Percentiles rank a stretch among this genome's conserved stretches.
phyloP scores from a whole-genome alignment of 306 rosid genomes.

The Castanea mollissima region DNA sequence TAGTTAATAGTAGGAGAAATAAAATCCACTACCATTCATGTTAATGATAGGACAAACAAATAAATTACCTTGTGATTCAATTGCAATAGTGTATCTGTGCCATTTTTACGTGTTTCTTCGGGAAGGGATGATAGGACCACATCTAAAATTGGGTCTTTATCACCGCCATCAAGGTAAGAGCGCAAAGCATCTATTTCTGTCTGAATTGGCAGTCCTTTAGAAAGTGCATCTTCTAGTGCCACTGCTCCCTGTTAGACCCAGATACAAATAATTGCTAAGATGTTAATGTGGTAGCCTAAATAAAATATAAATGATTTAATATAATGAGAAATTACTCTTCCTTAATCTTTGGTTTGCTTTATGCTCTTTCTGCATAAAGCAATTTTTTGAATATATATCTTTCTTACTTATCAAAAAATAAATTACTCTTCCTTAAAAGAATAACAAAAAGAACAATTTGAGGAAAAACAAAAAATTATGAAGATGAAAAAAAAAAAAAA shows the following conservation, averaged over 20 bases:
- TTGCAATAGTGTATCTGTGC: constrained; percentile 73
- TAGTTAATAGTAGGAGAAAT: not conserved
- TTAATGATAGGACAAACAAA: constrained; percentile 12
- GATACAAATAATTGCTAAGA: constrained; percentile 20
- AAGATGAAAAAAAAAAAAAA: not conserved
- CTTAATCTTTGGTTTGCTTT: too few species aligned
- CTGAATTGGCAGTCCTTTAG: constrained; percentile 84
- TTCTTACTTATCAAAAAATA: not conserved
- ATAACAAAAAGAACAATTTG: constrained; percentile 8
- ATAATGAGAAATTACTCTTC: not conserved
- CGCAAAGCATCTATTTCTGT: constrained; percentile 69
- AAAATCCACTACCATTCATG: not conserved
- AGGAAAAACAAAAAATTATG: not conserved
- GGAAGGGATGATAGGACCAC: constrained; percentile 85
- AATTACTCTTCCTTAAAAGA: not conserved
- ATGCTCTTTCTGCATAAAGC: too few species aligned
- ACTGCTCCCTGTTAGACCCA: constrained; percentile 77
- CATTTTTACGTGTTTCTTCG: constrained; percentile 64
- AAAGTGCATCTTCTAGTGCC: constrained; percentile 85
- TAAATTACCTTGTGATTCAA: constrained; percentile 72
- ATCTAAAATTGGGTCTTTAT: constrained; percentile 79
- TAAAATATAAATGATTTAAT: constrained; percentile 11
- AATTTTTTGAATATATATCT: too few species aligned
- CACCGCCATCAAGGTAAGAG: constrained; percentile 62
- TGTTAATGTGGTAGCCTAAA: constrained; percentile 15